Evolutionary conservation across 1,284 basidiomycete genomes (phyloP), one percentile per base, ranked within the genome.

Genomic region (Sanguinoderma infundibulare): DNA sequence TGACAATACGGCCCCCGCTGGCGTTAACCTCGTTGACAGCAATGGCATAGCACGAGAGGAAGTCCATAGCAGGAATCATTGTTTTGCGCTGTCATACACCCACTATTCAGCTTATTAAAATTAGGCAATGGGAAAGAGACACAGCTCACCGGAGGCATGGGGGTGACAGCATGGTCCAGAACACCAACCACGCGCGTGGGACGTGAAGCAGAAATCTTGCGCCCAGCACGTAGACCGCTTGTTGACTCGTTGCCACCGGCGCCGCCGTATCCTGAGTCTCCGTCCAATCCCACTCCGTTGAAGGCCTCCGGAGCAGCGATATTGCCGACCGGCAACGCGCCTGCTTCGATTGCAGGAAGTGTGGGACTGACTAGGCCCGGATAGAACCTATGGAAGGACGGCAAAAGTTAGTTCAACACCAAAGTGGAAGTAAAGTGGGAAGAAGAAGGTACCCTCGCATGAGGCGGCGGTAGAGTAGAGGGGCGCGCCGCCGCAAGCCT

Each of bases 1-100:
- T 98, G 24, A 98, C 96, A 55, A 98, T 96, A 17, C 96, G 83
- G 0, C 96, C 95, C 0, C 96, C 96, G 17, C 89, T 86, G 2
- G 96, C 96, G 70, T 98, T 98, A 26, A 96, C 95, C 73, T 92
- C 90, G 67, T 93, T 94, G 32, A 96, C 94, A 5, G 93, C 93
- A 61, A 96, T 96, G 0, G 94, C 95, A 76, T 96, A 96, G 69
- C 93, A 95, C 2, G 90, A 94, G 64, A 98, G 80, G 73, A 96
- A 97, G 74, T 98, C 96, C 78, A 98, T 90, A 0, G 95, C 95
- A 0, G 96, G 95, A 57, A 98, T 96, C 68, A 89, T 87, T 12
- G 91, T 93, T 69, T 87, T 91, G 59, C 92, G 83, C 90, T 93
- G 68, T 28, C 61, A 24, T 35, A 49, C 15, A 39, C 7, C 47